These are phyloP conservation scores for Auricularia auricula-judae DNA, from an alignment of 768 basidiomycete species.

Conservation along the genomic window DNA sequence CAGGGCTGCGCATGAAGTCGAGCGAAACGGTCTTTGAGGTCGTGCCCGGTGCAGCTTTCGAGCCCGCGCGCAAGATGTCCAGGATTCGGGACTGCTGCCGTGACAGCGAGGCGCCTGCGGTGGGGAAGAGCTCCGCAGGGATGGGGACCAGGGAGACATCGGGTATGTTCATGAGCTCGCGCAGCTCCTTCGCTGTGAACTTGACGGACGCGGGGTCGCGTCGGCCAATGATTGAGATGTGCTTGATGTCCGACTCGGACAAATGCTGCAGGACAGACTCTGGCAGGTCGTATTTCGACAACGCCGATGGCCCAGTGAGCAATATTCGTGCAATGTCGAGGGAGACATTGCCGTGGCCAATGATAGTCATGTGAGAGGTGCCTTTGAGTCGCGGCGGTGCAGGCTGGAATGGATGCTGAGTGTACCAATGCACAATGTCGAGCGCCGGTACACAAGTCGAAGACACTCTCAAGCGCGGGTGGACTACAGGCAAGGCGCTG, in stretches of 20 bases:
- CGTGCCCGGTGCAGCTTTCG: slow-evolving; percentile 35
- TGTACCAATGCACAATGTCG: slow-evolving; percentile 92
- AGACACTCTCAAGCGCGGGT: slow-evolving; percentile 25
- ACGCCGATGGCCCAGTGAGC: slow-evolving; percentile 51
- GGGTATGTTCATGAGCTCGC: slow-evolving; percentile 63
- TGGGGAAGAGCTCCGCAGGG: slow-evolving; percentile 30
- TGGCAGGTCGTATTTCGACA: slow-evolving; percentile 72
- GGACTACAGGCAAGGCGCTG: slow-evolving; percentile 53
- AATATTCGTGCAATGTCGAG: slow-evolving; percentile 88
- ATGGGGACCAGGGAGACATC: slow-evolving; percentile 61
- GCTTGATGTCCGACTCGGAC: slow-evolving; percentile 46
- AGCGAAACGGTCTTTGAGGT: slow-evolving; percentile 67
- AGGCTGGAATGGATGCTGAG: slow-evolving; percentile 60
- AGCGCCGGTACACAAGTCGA: slow-evolving; percentile 60
- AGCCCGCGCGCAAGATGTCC: slow-evolving; percentile 56
- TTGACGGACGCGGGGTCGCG: slow-evolving; percentile 83
- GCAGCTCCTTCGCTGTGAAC: slow-evolving; percentile 85
- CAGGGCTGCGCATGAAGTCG: slow-evolving; percentile 71
- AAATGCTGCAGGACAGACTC: slow-evolving; percentile 60
- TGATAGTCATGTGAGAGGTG: slow-evolving; percentile 58
- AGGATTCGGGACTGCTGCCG: slow-evolving; percentile 59
- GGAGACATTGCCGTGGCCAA: slow-evolving; percentile 93
- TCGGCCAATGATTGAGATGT: slow-evolving; percentile 75
- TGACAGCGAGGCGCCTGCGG: slow-evolving; percentile 26
- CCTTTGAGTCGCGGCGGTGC: slow-evolving; percentile 55